Base-by-base conservation (phyloP, 805 yeast species). In the Ogataea haglerorum region DNA sequence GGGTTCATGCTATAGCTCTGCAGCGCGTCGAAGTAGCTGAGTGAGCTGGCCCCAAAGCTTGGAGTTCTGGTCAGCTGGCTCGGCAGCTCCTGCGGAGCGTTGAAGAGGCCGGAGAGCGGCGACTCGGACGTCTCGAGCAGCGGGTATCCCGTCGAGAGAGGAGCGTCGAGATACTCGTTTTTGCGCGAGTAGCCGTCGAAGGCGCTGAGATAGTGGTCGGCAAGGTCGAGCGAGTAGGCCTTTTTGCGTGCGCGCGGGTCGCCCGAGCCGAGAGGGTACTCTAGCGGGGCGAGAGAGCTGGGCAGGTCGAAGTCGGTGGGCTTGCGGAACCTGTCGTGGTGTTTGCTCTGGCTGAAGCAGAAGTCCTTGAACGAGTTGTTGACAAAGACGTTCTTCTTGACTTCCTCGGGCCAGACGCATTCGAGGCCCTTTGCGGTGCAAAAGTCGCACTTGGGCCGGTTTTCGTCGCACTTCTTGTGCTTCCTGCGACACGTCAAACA, bases 401-500 rank as follows among this genome's bases (percentile, higher is more conserved):
- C 61, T 30, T 56, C 55, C 40, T 57, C 61, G 2, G 67, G 68
- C 69, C 69, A 64, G 22, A 61, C 54, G 46, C 69, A 64, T 39
- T 51, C 68, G 51, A 68, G 40, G 30, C 57, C 50, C 46, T 70
- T 69, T 6, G 57, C 45, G 9, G 54, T 36, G 49, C 81, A 75
- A 34, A 68, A 68, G 8, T 64, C 58, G 55, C 82, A 76, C 22
- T 70, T 70, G 2, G 82, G 81, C 32, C 64, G 53, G 40, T 68
- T 72, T 51, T 76, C 82, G 55, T 75, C 81, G 56, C 82, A 73
- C 48, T 73, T 73, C 61, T 73, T 69, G 53, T 73, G 79, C 37
- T 75, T 63, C 39, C 72, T 73, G 26, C 79, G 64, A 49, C 79
- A 73, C 8, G 78, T 73, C 31, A 72, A 58, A 53, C 79, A 73